Evolutionary conservation across 352 stramenopile genomes (phyloP).

Genomic region (Nothophytophthora sp.): DNA sequence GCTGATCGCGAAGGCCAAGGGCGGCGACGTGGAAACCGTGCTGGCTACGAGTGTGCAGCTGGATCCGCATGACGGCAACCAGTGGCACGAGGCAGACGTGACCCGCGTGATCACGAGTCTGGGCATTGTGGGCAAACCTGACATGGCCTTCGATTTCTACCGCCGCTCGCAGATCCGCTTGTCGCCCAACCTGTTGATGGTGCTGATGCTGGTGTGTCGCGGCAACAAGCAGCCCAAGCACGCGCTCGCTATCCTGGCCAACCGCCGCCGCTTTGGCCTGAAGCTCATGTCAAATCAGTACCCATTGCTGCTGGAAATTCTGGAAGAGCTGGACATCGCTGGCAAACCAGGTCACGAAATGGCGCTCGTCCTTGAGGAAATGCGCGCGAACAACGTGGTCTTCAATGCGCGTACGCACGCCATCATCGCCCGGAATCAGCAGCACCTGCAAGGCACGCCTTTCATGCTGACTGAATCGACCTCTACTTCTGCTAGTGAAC

Average conservation of each 20-base stretch:
- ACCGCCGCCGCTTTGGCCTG: conserved; percentile 56
- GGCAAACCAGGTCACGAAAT: conserved; percentile 35
- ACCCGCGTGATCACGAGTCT: conserved; percentile 57
- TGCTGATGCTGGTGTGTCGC: conserved; percentile 47
- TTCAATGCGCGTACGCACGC: conserved; percentile 28
- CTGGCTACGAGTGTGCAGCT: conserved; percentile 32
- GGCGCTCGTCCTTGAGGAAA: conserved; percentile 38
- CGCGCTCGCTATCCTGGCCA: conserved; percentile 46
- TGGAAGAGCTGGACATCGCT: conserved; percentile 36
- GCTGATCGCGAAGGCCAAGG: conserved; percentile 42
- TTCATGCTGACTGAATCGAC: conserved; percentile 17
- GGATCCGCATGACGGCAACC: conserved; percentile 20
- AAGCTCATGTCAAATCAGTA: conserved; percentile 41
- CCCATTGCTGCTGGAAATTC: conserved; percentile 41
- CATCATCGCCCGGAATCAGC: conserved; percentile 41
- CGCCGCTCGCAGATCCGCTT: conserved; percentile 43
- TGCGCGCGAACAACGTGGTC: conserved; percentile 26
- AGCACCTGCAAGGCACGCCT: conserved; percentile 26
- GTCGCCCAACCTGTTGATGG: conserved; percentile 40
- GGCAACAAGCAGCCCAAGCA: conserved; percentile 41
- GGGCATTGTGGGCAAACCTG: conserved; percentile 30
- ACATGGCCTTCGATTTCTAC: conserved; percentile 70
- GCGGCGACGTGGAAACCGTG: conserved; percentile 31
- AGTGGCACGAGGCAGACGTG: conserved; percentile 48
- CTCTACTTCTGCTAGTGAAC: background rate